Evolutionary conservation across 352 stramenopile genomes (phyloP), one percentile per base, ranked within the genome.

Genomic region (Phytophthora quininea): DNA sequence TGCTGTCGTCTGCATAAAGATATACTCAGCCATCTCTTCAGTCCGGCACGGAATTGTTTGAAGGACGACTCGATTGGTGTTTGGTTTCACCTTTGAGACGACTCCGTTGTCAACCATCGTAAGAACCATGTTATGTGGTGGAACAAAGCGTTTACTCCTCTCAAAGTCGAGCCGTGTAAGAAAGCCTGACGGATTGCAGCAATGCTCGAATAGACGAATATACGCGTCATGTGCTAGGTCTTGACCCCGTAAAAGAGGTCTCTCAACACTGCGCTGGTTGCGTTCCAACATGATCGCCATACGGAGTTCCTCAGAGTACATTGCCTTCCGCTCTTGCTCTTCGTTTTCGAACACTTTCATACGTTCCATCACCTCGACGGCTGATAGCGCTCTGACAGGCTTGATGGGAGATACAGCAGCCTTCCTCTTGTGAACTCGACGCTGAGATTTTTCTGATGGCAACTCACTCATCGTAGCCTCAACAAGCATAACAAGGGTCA

Each of bases 231-330:
- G 62, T 2, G 80, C 76, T 31, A 66, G 19, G 47, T 92, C 82
- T 68, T 92, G 78, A 11, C 67, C 42, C 14, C 78, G 74, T 1
- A 92, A 61, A 6, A 80, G 37, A 7, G 77, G 79, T 29, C 80
- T 69, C 54, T 91, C 84, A 6, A 78, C 3, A 1, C 35, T 40
- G 1, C 84, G 71, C 27, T 71, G 67, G 62, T 64, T 71, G 11
- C 79, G 64, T 27, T 92, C 84, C 0, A 92, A 33, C 33, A 76
- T 76, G 33, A 92, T 74, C 4, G 62, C 35, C 74, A 89, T 85
- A 4, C 59, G 45, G 8, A 73, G 61, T 40, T 91, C 80, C 58
- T 91, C 82, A 0, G 31, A 49, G 31, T 77, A 64, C 71, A 90
- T 72, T 0, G 67, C 43, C 63, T 82, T 86, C 2, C 73, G 54